A percentile compares a stretch with the other conserved stretches of the same genome.
These are phyloP conservation scores for Fusarium stilboides DNA, from an alignment of 2,329 filamentous ascomycete species.

Conservation along the genomic window DNA sequence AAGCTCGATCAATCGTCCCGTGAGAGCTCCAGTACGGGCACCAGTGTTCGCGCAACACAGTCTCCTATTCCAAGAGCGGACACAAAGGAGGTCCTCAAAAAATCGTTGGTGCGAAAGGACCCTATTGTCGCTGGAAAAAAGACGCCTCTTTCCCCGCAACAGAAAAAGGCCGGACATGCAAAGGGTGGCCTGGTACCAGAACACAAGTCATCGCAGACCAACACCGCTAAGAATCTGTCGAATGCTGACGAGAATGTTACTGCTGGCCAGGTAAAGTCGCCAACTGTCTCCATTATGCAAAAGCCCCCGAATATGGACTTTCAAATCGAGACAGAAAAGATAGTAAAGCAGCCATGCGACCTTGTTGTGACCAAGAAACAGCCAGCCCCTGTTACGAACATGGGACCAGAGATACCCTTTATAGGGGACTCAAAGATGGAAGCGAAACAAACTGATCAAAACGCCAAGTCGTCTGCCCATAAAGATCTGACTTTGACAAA, in stretches of 20 bases:
- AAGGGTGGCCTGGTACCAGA: not conserved
- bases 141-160: not conserved
- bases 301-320: slow-evolving; percentile 2
- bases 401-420: slow-evolving; percentile 1
- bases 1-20: slow-evolving; percentile 2
- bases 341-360: not conserved
- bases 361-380: not conserved
- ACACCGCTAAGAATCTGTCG: not conserved
- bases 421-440: slow-evolving; percentile 3
- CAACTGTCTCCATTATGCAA: not conserved
- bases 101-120: not conserved
- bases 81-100: not conserved
- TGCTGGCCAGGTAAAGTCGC: not conserved
- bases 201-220: not conserved
- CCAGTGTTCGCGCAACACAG: not conserved
- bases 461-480: not conserved
- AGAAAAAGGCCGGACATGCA: not conserved
- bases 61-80: slow-evolving; percentile 6
- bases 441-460: slow-evolving; percentile 8
- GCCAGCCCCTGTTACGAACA: slow-evolving; percentile 7
- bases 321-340: not conserved
- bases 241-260: not conserved
- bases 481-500: not conserved
- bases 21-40: not conserved
- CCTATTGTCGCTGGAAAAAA: not conserved